Percentiles rank a stretch among this genome's conserved stretches.
Evolutionary conservation across 1,139 yeast species (phyloP).

Genomic region (Suhomyces kunorum): DNA sequence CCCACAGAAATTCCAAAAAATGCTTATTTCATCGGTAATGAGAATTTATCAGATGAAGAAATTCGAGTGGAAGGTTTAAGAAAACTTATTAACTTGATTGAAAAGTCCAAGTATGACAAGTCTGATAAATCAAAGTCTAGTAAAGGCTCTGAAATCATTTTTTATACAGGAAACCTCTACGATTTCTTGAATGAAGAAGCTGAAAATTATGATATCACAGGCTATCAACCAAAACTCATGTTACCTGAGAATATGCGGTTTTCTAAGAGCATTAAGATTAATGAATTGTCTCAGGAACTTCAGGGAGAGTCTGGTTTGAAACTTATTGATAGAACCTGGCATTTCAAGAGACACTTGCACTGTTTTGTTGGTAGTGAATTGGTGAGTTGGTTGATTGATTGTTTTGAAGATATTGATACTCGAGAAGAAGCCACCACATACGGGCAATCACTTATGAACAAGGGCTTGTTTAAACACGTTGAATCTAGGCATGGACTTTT

Average conservation of each 20-base stretch:
- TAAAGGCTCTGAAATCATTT: conserved; percentile 66
- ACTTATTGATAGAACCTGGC: conserved; percentile 87
- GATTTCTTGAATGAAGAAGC: conserved; percentile 59
- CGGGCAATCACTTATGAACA: conserved; percentile 76
- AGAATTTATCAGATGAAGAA: conserved; percentile 75
- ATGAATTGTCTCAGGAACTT: conserved; percentile 61
- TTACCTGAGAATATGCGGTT: conserved; percentile 36
- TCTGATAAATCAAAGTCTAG: conserved; percentile 41
- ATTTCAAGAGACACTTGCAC: conserved; percentile 72
- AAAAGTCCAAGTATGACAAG: conserved; percentile 56
- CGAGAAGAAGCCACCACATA: conserved; percentile 80
- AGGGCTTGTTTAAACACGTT: conserved; percentile 75
- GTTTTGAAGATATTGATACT: conserved; percentile 74
- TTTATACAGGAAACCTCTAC: conserved; percentile 84
- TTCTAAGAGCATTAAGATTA: conserved; percentile 37
- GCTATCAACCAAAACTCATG: conserved; percentile 39
- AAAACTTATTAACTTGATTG: conserved; percentile 65
- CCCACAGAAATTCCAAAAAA: conserved; percentile 72
- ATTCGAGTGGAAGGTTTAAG: conserved; percentile 84
- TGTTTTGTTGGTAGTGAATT: conserved; percentile 86
- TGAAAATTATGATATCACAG: conserved; percentile 36
- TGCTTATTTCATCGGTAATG: conserved; percentile 54
- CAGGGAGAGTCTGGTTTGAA: conserved; percentile 65
- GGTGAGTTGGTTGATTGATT: conserved; percentile 80
- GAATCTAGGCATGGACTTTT: conserved; percentile 79